A percentile compares a stretch with the other conserved stretches of the same genome.
Evolutionary conservation across 192 early-diverging fungal genomes (phyloP).

Genomic region (Linnemannia hyalina): DNA sequence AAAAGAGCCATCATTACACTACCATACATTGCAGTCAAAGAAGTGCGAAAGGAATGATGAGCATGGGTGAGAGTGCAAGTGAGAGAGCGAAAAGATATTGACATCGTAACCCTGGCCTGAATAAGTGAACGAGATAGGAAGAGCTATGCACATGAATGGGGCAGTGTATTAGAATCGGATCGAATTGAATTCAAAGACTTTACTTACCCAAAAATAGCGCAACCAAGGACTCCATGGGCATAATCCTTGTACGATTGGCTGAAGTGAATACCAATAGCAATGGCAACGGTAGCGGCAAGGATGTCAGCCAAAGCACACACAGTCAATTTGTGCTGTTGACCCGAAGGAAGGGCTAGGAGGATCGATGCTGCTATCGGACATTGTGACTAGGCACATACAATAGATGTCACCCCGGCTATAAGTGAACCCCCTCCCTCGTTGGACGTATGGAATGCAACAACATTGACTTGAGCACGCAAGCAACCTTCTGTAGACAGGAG

Average conservation of each 20-base stretch:
- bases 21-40: neutral
- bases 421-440: neutral
- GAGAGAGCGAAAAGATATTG: neutral
- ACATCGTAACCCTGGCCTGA: neutral
- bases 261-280: neutral
- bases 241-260: neutral
- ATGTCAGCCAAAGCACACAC: neutral
- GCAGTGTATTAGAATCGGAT: neutral
- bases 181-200: neutral
- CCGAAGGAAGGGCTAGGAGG: neutral
- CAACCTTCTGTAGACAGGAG: neutral
- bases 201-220: neutral
- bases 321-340: neutral
- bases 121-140: neutral
- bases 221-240: neutral
- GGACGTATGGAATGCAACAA: neutral
- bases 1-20: neutral
- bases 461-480: neutral
- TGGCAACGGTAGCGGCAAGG: neutral
- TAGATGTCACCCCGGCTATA: neutral
- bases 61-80: neutral
- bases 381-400: neutral
- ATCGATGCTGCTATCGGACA: neutral
- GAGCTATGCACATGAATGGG: neutral
- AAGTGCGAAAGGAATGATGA: too few relatives aligned